Evolutionary conservation across 2,329 filamentous ascomycete genomes (phyloP), one percentile per base, ranked within the genome.

Genomic region (Colletotrichum sp.): DNA sequence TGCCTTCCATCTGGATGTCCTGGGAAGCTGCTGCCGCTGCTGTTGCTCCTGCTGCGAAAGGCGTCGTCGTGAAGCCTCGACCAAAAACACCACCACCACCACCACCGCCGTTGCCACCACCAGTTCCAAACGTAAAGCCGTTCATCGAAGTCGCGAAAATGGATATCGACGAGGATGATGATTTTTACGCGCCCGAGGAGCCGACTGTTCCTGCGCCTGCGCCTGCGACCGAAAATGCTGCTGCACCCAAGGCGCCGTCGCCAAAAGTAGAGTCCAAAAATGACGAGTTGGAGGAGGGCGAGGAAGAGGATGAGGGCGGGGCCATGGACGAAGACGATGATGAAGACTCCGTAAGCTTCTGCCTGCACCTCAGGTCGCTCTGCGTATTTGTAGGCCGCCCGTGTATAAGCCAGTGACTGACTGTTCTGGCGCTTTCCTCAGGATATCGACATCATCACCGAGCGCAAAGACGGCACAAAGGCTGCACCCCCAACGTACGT

Each of bases 381-480:
- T 27, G 9, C 30, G 12, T 32, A 19, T 49, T 36, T 29, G 15
- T 36, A 49, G 34, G 62, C 8, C 36, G 62, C 32, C 6, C 34
- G 62, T 27, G 8, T 27, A 34, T 32, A 34, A 27, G 16, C 34
- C 27, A 34, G 30, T 59, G 25, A 69, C 72, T 62, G 52, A 68
- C 57, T 29, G 71, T 66, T 74, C 68, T 63, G 57, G 22, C 39
- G 13, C 59, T 61, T 29, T 64, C 22, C 68, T 5, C 75, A 93
- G 90, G 92, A 93, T 77, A 92, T 93, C 81, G 92, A 93, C 78
- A 93, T 93, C 79, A 92, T 93, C 80, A 93, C 90, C 25, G 92
- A 93, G 81, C 88, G 91, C 75, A 93, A 92, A 86, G 92, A 93
- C 80, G 91, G 91, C 81, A 88, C 89, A 71, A 92, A 91, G 76